These are phyloP conservation scores for Hypoxylon subgilvum DNA, from an alignment of 495 filamentous ascomycete genomes.

Conservation along the genomic window DNA sequence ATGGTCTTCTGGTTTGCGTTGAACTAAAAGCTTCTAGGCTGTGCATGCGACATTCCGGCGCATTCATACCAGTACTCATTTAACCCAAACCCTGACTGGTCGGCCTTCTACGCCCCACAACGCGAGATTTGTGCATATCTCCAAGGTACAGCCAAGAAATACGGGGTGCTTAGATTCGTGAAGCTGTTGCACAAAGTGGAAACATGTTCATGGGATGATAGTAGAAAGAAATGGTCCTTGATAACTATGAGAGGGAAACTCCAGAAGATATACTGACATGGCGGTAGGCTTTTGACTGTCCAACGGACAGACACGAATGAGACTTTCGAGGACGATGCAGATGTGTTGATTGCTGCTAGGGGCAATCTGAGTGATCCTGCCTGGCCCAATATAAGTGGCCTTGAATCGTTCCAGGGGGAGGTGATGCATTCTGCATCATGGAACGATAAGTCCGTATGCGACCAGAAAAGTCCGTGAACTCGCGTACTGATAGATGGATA, in stretches of 20 bases:
- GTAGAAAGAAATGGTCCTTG: constrained; percentile 58
- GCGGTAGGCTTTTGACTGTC: constrained; percentile 25
- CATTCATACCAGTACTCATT: constrained; percentile 71
- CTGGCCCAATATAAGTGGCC: constrained; percentile 64
- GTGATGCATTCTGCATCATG: constrained; percentile 62
- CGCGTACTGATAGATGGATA: constrained; percentile 28
- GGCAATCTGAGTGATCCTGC: constrained; percentile 67
- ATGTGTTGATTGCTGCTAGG: constrained; percentile 69
- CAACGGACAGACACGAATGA: constrained; percentile 40
- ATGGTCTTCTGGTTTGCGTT: neutral
- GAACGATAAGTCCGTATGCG: constrained; percentile 43
- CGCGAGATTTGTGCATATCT: constrained; percentile 69
- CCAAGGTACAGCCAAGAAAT: constrained; percentile 62
- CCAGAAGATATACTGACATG: neutral
- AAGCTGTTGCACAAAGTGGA: constrained; percentile 49
- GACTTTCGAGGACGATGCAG: constrained; percentile 47
- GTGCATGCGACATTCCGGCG: constrained; percentile 55
- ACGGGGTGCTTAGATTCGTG: constrained; percentile 57
- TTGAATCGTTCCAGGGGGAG: constrained; percentile 61
- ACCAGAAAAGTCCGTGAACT: neutral
- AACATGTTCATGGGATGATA: constrained; percentile 61
- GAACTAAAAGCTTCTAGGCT: constrained; percentile 33
- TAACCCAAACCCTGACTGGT: constrained; percentile 69
- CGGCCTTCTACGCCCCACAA: constrained; percentile 67
- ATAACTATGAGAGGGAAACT: neutral